Percentiles rank a stretch among this genome's conserved stretches.
phyloP scores from a whole-genome alignment of 2,329 filamentous ascomycete species.

The Tricladium varicosporioides region DNA sequence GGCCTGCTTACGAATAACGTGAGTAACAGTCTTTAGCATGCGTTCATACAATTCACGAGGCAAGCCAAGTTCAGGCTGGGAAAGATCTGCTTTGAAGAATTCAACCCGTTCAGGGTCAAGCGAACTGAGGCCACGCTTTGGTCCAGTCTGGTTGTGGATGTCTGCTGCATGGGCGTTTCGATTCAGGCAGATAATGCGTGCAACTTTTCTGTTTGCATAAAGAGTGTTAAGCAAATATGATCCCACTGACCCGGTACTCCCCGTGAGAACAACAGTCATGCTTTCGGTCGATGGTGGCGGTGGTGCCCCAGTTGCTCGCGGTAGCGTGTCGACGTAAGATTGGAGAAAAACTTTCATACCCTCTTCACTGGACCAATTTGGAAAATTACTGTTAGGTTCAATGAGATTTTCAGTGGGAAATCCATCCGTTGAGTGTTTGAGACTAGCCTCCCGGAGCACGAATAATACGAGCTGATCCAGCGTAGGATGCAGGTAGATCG shows the following conservation, averaged over 20 bases:
- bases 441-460: slow-evolving; percentile 1
- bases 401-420: background rate
- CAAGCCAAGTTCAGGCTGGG: slow-evolving; percentile 48
- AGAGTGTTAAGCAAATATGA: slow-evolving; percentile 44
- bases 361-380: background rate
- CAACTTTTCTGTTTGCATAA: slow-evolving; percentile 34
- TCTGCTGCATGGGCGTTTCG: slow-evolving; percentile 36
- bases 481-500: slow-evolving; percentile 13
- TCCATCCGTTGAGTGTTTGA: slow-evolving; percentile 1
- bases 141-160: slow-evolving; percentile 39
- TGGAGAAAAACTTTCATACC: slow-evolving; percentile 10
- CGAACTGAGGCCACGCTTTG: slow-evolving; percentile 37
- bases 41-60: slow-evolving; percentile 5
- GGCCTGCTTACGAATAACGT: slow-evolving; percentile 30
- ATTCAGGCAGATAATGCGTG: slow-evolving; percentile 47
- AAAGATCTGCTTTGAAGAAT: slow-evolving; percentile 48
- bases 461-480: slow-evolving; percentile 9
- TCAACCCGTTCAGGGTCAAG: slow-evolving; percentile 40
- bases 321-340: slow-evolving; percentile 11
- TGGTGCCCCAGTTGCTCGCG: slow-evolving; percentile 1
- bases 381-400: background rate
- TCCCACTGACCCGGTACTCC: slow-evolving; percentile 47
- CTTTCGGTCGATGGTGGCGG: background rate
- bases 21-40: slow-evolving; percentile 35
- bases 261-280: slow-evolving; percentile 40